Evolutionary conservation across 768 basidiomycete genomes (phyloP), one percentile per base, ranked within the genome.

Genomic region (Piloderma croceum): DNA sequence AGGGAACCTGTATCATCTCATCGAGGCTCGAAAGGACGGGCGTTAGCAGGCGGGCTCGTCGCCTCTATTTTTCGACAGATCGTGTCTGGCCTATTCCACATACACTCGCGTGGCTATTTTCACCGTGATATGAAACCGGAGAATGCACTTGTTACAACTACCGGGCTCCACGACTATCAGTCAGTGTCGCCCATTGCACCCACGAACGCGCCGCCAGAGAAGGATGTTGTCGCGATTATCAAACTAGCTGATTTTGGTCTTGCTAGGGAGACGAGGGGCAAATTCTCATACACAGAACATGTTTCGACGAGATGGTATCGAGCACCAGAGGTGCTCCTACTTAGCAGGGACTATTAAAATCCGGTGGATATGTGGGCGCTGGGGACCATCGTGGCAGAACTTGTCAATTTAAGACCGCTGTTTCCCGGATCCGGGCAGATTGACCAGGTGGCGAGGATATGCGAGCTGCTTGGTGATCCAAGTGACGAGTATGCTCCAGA

Each of bases 111-210:
- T 22, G 96, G 94, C 24, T 99, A 94, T 65, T 99, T 99, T 64
- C 96, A 99, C 64, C 88, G 96, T 36, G 96, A 99, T 62, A 96
- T 99, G 91, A 99, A 99, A 64, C 96, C 96, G 25, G 96, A 99
- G 63, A 99, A 99, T 54, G 84, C 98, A 6, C 79, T 99, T 38
- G 96, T 99, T 52, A 98, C 96, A 13, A 98, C 96, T 2, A 96
- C 91, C 11, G 96, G 96, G 15, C 74, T 94, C 38, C 83, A 86
- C 50, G 90, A 96, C 63, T 99, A 99, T 58, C 79, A 77, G 20
- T 76, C 88, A 7, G 74, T 90, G 22, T 81, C 80, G n/a, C 81
- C 88, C 9, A 55, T 74, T 37, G 77, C 81, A 13, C 69, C 73
- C 40, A 77, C 73, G 6, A 74, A 78, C 43, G 71, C 77, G 7